Base-by-base conservation (phyloP, 441 rosid species). In the Populus hybrid region DNA sequence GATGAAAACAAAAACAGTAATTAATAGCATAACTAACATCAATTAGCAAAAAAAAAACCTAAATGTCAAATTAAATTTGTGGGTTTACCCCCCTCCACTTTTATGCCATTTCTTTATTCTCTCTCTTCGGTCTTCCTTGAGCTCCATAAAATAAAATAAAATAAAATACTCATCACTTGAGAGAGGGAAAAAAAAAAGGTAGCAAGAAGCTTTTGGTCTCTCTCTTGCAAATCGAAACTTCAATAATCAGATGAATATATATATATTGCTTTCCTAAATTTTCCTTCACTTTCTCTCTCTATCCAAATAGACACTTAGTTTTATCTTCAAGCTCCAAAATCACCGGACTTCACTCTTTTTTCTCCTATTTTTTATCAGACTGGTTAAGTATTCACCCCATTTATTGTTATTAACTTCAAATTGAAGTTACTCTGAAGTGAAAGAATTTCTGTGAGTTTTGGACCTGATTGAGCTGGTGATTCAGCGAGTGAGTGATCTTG, bases 231-330 rank as follows among this genome's bases (percentile, higher is more conserved):
- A 67, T 36, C 53, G 68, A 42, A 50, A 50, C 82, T 75, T 65
- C 28, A 63, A 19, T 84, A 71, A 81, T 82, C 83, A 82, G 91
- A 87, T 89, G 91, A 84, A 30, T 8, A 32, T 28, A 30, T 28
- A 30, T 66, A 53, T n/a, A 74, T 75, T 59, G 68, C 72, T 83
- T 86, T 77, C 77, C 80, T 81, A 79, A 83, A 84, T 86, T 87
- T 85, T 85, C 78, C 83, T 77, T 14, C 80, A 76, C 76, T 85
- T 77, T 76, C 71, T 24, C 38, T 78, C 59, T 26, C 71, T 34
- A 42, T 81, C 79, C 73, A 34, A 72, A 61, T 77, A 68, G 42
- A 75, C 75, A 57, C 73, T 26, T 67, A 34, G 69, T 61, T 30
- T 46, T 21, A 23, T 70, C 70, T 75, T 75, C 57, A 67, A 63